Evolutionary conservation across 192 early-diverging fungal genomes (phyloP).

Genomic region (Backusella mclennaniae): DNA sequence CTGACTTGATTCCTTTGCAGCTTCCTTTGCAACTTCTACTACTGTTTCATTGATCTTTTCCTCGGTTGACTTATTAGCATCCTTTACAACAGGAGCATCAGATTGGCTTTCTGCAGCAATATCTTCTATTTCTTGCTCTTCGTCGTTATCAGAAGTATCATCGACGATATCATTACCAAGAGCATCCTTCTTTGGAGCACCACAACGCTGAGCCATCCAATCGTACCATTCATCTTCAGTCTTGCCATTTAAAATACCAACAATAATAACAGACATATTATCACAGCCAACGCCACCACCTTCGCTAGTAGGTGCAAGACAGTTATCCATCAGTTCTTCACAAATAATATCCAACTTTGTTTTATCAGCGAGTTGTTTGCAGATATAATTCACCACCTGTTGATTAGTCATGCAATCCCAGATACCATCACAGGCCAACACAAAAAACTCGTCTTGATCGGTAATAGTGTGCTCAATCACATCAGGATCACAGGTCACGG

Average conservation of each 20-base stretch:
- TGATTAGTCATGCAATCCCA: conserved; percentile 98
- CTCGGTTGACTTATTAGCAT: not conserved
- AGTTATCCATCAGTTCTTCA: conserved; percentile 90
- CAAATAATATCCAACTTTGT: conserved; percentile 65
- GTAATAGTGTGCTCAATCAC: conserved; percentile 60
- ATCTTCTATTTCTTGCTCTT: not conserved
- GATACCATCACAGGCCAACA: conserved; percentile 98
- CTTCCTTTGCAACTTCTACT: not conserved
- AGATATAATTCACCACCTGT: conserved; percentile 85
- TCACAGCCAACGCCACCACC: conserved; percentile 95
- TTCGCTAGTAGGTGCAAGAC: conserved; percentile 89
- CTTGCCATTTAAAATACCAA: conserved; percentile 80
- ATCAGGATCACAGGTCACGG: conserved; percentile 91
- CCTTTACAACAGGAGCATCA: no score
- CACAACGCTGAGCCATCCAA: conserved; percentile 35
- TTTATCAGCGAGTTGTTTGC: conserved; percentile 62
- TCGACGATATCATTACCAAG: conserved; percentile 8
- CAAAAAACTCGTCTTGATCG: conserved; percentile 88
- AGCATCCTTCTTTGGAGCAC: conserved; percentile 25
- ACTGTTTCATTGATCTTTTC: not conserved
- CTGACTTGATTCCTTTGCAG: not conserved
- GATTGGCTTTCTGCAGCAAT: no score
- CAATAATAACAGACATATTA: conserved; percentile 98
- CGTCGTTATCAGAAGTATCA: not conserved
- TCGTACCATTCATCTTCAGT: conserved; percentile 78